These are phyloP conservation scores for Chlamydomonas reinhardtii DNA, from an alignment of 163 green algal genomes.

Conservation along the genomic window DNA sequence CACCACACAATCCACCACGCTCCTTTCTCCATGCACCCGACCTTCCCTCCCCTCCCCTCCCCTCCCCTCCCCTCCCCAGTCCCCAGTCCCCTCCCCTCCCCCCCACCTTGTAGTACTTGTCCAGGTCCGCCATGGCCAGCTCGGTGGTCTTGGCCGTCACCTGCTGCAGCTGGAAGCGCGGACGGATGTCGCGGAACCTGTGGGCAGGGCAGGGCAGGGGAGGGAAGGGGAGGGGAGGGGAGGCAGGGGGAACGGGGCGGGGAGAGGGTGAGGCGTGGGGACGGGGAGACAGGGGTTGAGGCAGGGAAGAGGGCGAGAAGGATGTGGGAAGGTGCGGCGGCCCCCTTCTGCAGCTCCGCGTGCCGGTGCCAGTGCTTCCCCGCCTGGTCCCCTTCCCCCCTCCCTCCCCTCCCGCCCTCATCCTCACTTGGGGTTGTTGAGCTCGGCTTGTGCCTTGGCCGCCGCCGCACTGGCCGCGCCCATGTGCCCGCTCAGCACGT, in stretches of 20 bases:
- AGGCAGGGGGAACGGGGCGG: not conserved
- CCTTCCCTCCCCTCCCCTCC: not conserved
- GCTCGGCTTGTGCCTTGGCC: constrained; percentile 20
- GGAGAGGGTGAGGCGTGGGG: not conserved
- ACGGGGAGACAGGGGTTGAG: not conserved
- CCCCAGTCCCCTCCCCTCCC: not conserved
- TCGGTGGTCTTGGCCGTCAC: constrained; percentile 67
- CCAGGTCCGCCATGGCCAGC: constrained; percentile 70
- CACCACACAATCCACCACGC: no score
- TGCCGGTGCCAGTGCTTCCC: no score
- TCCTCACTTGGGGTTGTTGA: constrained; percentile 37
- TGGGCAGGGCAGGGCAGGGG: not conserved
- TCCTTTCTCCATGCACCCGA: no score
- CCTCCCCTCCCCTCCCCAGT: not conserved
- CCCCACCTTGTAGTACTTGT: constrained; percentile 75
- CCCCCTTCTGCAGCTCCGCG: no score
- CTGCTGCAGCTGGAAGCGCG: constrained; percentile 45
- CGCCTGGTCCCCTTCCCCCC: no score
- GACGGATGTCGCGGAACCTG: constrained; percentile 48
- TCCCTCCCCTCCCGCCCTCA: no score
- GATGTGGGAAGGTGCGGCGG: no score
- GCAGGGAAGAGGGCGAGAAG: no score
- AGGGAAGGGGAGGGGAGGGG: not conserved
- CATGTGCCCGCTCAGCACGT: not conserved
- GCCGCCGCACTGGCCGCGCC: not conserved